A percentile compares a stretch with the other conserved stretches of the same genome.
Conservation (phyloP, 2,329 filamentous ascomycete genomes). For the Parafenestella ontariensis region DNA sequence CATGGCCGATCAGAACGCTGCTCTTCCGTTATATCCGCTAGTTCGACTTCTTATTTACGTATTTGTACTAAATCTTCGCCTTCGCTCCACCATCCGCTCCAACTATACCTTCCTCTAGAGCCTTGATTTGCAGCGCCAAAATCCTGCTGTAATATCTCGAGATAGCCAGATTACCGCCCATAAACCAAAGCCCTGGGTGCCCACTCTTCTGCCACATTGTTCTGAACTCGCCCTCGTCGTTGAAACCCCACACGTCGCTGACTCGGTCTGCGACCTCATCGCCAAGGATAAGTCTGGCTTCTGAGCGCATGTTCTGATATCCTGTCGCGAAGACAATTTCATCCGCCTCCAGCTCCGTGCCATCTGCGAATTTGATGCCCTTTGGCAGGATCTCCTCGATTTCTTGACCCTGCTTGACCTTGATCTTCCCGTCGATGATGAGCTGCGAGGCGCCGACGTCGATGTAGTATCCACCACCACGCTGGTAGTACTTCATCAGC, state of each 20-base stretch:
- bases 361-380: constrained; percentile 55
- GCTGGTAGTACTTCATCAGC: constrained; percentile 51
- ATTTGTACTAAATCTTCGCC: constrained; percentile 3
- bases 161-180: constrained; percentile 53
- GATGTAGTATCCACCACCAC: constrained; percentile 57
- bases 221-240: constrained; percentile 57
- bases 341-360: constrained; percentile 52
- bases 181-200: constrained; percentile 53
- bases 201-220: constrained; percentile 49
- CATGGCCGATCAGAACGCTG: too few relatives aligned
- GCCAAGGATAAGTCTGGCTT: constrained; percentile 51
- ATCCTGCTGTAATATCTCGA: constrained; percentile 58
- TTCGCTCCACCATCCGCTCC: background rate
- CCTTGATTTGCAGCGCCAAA: constrained; percentile 57
- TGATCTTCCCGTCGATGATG: constrained; percentile 55
- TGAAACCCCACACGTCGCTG: constrained; percentile 55
- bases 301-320: constrained; percentile 54
- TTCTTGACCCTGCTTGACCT: constrained; percentile 50
- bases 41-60: background rate
- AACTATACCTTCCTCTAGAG: constrained; percentile 40
- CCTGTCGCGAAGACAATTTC: constrained; percentile 58
- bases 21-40: background rate
- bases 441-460: constrained; percentile 54
- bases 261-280: constrained; percentile 50
- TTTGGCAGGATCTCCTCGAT: constrained; percentile 47